Evolutionary conservation across 495 filamentous ascomycete species (phyloP).

Genomic region (Letharia columbiana): DNA sequence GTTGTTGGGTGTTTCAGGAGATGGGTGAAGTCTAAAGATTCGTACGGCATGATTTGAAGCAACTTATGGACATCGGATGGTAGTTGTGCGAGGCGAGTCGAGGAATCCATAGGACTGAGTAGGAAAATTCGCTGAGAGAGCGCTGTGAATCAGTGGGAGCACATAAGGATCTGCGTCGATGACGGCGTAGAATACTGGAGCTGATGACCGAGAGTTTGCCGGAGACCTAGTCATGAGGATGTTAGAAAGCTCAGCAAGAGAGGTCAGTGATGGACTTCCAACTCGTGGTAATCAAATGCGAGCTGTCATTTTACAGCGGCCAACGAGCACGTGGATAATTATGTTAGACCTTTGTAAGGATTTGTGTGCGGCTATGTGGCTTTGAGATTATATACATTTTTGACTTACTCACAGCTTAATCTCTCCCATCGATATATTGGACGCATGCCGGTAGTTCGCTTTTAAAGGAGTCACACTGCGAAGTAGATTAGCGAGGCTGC

Average conservation of each 20-base stretch:
- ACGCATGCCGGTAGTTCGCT: conserved; percentile 85
- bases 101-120: conserved; percentile 36
- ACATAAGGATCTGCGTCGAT: conserved; percentile 80
- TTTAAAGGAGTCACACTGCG: conserved; percentile 78
- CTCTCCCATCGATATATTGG: conserved; percentile 55
- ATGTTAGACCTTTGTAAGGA: neutral
- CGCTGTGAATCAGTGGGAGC: conserved; percentile 67
- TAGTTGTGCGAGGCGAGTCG: conserved; percentile 35
- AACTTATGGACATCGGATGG: conserved; percentile 41
- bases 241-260: conserved; percentile 1
- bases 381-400: conserved; percentile 7
- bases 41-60: conserved; percentile 82
- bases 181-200: conserved; percentile 54
- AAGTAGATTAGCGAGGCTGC: neutral
- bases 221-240: neutral
- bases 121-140: conserved; percentile 56
- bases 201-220: conserved; percentile 17
- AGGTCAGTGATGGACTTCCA: neutral
- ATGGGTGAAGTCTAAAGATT: conserved; percentile 73
- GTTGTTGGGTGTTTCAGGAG: conserved; percentile 50
- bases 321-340: neutral
- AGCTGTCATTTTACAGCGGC: neutral
- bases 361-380: neutral
- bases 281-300: neutral
- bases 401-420: conserved; percentile 75